Conservation (phyloP, 345 rosid genomes). For the Acer campestre region DNA sequence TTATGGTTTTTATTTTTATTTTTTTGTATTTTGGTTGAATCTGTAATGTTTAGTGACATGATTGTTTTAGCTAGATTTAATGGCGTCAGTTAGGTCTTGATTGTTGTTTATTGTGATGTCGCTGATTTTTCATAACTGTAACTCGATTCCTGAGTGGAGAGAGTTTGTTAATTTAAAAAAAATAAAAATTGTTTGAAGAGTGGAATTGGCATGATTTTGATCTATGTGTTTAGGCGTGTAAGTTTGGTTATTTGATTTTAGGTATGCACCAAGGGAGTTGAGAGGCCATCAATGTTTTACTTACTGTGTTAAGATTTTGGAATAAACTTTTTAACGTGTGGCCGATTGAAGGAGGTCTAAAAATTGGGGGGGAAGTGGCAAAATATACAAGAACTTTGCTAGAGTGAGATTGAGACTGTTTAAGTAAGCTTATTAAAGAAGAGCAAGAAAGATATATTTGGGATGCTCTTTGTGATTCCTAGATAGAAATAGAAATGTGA, state of each 20-base stretch:
- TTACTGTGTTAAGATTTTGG: not conserved
- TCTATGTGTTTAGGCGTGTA: not conserved
- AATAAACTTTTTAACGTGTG: not conserved
- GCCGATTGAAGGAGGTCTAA: not conserved
- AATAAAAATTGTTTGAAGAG: not conserved
- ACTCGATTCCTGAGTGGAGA: not conserved
- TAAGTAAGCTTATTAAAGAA: not conserved
- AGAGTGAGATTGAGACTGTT: not conserved
- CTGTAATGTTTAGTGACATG: not conserved
- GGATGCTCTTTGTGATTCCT: not conserved
- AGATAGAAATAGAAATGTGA: not conserved
- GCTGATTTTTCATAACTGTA: not conserved
- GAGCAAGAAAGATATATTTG: not conserved
- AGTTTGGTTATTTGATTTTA: not conserved
- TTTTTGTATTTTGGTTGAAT: not conserved
- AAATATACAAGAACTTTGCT: not conserved
- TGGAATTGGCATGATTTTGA: not conserved
- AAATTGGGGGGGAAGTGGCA: not conserved
- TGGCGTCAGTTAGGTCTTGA: constrained; percentile 8
- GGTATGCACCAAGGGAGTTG: not conserved
- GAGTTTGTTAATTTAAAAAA: not conserved
- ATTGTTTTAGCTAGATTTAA: constrained; percentile 9
- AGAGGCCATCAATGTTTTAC: not conserved
- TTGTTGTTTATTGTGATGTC: not conserved
- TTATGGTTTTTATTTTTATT: not conserved